Percentiles rank a stretch among this genome's conserved stretches.
Conservation (phyloP, 352 stramenopile species). For the Pythium brachiatum region DNA sequence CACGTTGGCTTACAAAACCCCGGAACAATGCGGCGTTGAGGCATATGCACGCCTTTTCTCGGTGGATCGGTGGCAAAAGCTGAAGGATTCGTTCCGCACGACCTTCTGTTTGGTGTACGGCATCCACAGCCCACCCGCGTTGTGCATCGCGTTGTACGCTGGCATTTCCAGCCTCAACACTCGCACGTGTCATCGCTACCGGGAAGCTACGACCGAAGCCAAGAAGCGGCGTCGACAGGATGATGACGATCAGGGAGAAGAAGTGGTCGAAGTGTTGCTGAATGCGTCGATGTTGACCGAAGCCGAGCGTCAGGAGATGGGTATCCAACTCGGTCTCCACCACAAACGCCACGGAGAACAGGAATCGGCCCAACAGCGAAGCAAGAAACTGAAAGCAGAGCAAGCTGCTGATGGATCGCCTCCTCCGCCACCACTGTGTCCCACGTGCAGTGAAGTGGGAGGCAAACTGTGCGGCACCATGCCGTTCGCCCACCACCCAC, state of each 20-base stretch:
- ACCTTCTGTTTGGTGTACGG: slow-evolving; percentile 72
- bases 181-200: slow-evolving; percentile 55
- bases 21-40: slow-evolving; percentile 56
- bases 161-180: slow-evolving; percentile 78
- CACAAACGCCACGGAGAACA: slow-evolving; percentile 22
- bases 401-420: background rate
- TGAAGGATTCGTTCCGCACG: slow-evolving; percentile 56
- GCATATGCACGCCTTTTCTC: slow-evolving; percentile 67
- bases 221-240: slow-evolving; percentile 15
- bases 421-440: slow-evolving; percentile 44
- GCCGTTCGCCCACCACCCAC: slow-evolving; percentile 79
- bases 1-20: slow-evolving; percentile 65
- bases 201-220: slow-evolving; percentile 33
- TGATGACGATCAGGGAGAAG: background rate
- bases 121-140: slow-evolving; percentile 59
- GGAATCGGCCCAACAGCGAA: slow-evolving; percentile 15
- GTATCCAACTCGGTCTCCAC: slow-evolving; percentile 1
- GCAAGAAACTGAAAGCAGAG: slow-evolving; percentile 48
- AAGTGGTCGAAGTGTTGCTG: background rate
- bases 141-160: slow-evolving; percentile 64
- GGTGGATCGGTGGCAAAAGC: slow-evolving; percentile 47
- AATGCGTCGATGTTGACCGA: slow-evolving; percentile 6
- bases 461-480: slow-evolving; percentile 51
- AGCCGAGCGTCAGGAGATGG: background rate
- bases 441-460: slow-evolving; percentile 70